Percentiles rank a stretch among this genome's conserved stretches.
These are phyloP conservation scores for Naganishia vishniacii DNA, from an alignment of 768 basidiomycete species.

Conservation along the genomic window DNA sequence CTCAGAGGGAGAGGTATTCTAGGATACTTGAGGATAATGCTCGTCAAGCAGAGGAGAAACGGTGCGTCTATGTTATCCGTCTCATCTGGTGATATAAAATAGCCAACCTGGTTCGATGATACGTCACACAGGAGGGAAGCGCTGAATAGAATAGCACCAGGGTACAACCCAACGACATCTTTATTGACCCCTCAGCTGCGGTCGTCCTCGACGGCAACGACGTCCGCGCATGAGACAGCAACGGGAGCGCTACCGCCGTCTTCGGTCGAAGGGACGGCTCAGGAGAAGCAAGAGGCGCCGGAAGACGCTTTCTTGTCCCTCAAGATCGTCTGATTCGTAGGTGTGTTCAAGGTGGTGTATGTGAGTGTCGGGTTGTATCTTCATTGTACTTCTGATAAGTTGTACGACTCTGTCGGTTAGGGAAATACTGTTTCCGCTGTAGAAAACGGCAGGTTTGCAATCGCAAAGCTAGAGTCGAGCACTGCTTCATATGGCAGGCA, in stretches of 20 bases:
- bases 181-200: neutral
- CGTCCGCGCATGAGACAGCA: neutral
- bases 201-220: neutral
- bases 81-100: slow-evolving; percentile 4
- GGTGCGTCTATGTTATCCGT: slow-evolving; percentile 48
- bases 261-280: neutral
- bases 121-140: slow-evolving; percentile 39
- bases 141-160: slow-evolving; percentile 41
- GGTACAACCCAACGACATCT: slow-evolving; percentile 38
- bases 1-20: slow-evolving; percentile 64
- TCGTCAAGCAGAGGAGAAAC: slow-evolving; percentile 61
- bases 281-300: neutral
- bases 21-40: slow-evolving; percentile 67
- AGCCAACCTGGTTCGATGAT: too few species aligned
- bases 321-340: slow-evolving; percentile 1
- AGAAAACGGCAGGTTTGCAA: too few species aligned
- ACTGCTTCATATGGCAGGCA: too few species aligned
- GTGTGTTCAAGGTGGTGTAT: too few species aligned
- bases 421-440: too few species aligned
- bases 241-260: neutral
- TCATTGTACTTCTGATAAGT: too few species aligned
- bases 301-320: slow-evolving; percentile 13
- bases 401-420: too few species aligned
- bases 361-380: too few species aligned
- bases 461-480: too few species aligned